phyloP scores from a whole-genome alignment of 495 filamentous ascomycete species.

The Aspergillus egyptiacus region DNA sequence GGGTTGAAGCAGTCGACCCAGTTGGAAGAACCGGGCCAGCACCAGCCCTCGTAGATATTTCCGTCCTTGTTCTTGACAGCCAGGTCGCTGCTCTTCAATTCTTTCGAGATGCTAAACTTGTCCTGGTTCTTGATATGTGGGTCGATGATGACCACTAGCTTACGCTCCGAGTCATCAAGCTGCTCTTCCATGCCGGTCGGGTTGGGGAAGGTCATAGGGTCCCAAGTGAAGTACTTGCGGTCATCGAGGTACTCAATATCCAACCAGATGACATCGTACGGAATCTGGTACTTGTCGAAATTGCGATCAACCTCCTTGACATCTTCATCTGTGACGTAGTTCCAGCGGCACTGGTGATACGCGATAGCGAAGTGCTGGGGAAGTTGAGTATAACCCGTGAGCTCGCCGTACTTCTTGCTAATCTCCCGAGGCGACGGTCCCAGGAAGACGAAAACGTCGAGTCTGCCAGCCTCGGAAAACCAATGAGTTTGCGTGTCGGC shows the following conservation, averaged over 20 bases:
- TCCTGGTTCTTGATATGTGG: slow-evolving; percentile 94
- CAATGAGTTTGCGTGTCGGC: slow-evolving; percentile 86
- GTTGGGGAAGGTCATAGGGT: slow-evolving; percentile 75
- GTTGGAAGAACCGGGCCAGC: slow-evolving; percentile 93
- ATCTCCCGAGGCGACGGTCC: slow-evolving; percentile 80
- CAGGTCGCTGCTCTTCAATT: slow-evolving; percentile 75
- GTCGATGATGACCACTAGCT: slow-evolving; percentile 92
- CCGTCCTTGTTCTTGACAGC: slow-evolving; percentile 86
- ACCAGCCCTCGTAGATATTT: slow-evolving; percentile 89
- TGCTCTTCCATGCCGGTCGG: slow-evolving; percentile 84
- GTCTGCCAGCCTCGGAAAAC: slow-evolving; percentile 84
- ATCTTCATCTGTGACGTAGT: slow-evolving; percentile 94
- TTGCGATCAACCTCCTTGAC: slow-evolving; percentile 93
- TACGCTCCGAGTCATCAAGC: slow-evolving; percentile 73
- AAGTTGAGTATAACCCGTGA: slow-evolving; percentile 90
- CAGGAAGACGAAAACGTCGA: slow-evolving; percentile 92
- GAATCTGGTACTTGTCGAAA: slow-evolving; percentile 89
- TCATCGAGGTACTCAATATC: slow-evolving; percentile 95
- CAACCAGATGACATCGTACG: slow-evolving; percentile 98
- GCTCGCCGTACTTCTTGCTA: slow-evolving; percentile 72
- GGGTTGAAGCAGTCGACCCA: slow-evolving; percentile 97
- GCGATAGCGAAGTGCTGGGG: slow-evolving; percentile 87
- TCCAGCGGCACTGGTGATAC: slow-evolving; percentile 98
- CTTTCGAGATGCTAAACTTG: slow-evolving; percentile 66
- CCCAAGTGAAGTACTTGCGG: slow-evolving; percentile 98